phyloP scores from a whole-genome alignment of 2,329 filamentous ascomycete species.

The Paramyrothecium roridum region DNA sequence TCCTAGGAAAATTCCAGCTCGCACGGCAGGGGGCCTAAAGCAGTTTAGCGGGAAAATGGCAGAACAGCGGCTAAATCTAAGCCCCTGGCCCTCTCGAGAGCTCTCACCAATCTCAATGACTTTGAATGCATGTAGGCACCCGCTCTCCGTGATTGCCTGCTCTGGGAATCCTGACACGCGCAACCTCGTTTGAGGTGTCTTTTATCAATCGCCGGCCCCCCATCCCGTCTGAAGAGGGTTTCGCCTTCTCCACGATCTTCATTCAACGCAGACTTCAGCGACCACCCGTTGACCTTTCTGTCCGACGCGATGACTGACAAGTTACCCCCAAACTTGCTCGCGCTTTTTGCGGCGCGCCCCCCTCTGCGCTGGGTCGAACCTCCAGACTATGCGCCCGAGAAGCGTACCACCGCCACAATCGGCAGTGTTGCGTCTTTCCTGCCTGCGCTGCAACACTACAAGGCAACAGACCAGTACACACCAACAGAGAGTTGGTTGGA shows the following conservation, averaged over 20 bases:
- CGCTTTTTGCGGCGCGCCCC: constrained; percentile 92
- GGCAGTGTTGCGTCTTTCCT: constrained; percentile 73
- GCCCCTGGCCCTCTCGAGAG: too few relatives aligned
- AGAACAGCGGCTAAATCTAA: constrained; percentile 14
- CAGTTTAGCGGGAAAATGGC: constrained; percentile 19
- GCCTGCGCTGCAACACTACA: constrained; percentile 71
- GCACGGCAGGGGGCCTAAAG: constrained; percentile 9
- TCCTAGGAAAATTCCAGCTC: constrained; percentile 9
- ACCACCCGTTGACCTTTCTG: not conserved
- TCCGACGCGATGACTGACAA: constrained; percentile 79
- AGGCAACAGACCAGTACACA: constrained; percentile 70
- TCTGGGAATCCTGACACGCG: not conserved
- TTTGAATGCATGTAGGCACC: not conserved
- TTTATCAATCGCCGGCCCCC: not conserved
- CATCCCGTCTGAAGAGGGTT: constrained; percentile 8
- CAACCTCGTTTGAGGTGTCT: too few relatives aligned
- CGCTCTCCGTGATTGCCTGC: not conserved
- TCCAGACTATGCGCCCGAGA: constrained; percentile 76
- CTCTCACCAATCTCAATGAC: not conserved
- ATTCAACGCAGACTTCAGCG: not conserved
- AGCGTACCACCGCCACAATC: constrained; percentile 72
- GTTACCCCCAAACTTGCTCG: constrained; percentile 86
- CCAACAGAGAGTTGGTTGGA: constrained; percentile 94
- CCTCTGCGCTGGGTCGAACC: constrained; percentile 86
- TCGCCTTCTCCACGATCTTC: not conserved